Evolutionary conservation across 73 alveolate species (phyloP), one percentile per base, ranked within the genome.

Genomic region (Paramecium octaurelia): DNA sequence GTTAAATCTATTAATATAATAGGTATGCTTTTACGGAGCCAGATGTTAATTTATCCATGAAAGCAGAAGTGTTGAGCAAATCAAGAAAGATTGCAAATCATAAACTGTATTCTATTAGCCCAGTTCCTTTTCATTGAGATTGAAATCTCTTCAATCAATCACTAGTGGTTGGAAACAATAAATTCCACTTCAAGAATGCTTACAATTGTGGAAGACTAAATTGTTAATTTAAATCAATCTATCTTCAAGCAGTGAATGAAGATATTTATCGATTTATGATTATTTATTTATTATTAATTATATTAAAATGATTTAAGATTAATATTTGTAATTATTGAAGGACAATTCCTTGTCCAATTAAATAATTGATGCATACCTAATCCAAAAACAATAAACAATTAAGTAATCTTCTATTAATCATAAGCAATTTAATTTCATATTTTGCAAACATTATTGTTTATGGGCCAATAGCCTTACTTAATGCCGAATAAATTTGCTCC

Each of bases 21-120:
- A 97, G 29, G 97, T 87, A 90, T 97, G 99, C 86, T 97, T 97
- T 10, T 97, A 97, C 92, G 99, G 99, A 16, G 92, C 50, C 59
- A 93, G 99, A 71, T 97, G 99, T 80, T 88, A 96, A 85, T 97
- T 97, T 87, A 97, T 93, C 68, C 99, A 97, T 84, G 99, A 96
- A 58, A 95, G 88, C 57, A 97, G 98, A 92, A 92, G 93, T 69
- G 27, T 96, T 36, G 94, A 94, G 14, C 95, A 97, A 71, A 90
- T 97, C 31, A 89, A 23, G 42, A 46, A 73, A 31, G 88, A 75
- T 75, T 75, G 21, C 88, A 75, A 75, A 20, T 21, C 88, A 12
- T n/a, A 29, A 35, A 38, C 88, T 36, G 68, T 23, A 12, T 75
- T 42, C 34, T 75, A 42, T 38, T 38, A 75, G 5, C 60, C 60